These are phyloP conservation scores for Pythium volutum DNA, from an alignment of 352 stramenopile species.

Conservation along the genomic window DNA sequence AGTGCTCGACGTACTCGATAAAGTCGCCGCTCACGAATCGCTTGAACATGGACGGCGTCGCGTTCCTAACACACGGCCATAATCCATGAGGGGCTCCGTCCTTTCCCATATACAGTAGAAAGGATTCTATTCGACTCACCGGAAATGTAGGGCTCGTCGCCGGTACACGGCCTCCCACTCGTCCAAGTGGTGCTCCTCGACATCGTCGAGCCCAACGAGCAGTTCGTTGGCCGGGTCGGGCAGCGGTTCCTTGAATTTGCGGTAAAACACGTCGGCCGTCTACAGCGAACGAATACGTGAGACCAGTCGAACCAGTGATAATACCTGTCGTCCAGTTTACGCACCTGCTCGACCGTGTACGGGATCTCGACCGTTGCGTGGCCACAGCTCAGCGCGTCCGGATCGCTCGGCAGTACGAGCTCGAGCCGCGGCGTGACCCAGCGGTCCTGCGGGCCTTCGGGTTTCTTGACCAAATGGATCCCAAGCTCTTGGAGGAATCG, in stretches of 20 bases:
- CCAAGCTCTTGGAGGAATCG: conserved; percentile 36
- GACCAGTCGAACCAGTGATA: neutral
- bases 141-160: conserved; percentile 54
- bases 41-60: conserved; percentile 72
- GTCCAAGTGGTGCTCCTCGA: conserved; percentile 49
- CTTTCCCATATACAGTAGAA: neutral
- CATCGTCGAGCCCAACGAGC: conserved; percentile 36
- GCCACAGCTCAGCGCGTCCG: conserved; percentile 46
- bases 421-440: conserved; percentile 32
- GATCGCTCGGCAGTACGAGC: conserved; percentile 37
- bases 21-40: conserved; percentile 69
- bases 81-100: neutral
- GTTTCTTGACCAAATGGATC: conserved; percentile 38
- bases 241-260: conserved; percentile 77
- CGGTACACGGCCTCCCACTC: conserved; percentile 62
- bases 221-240: conserved; percentile 58
- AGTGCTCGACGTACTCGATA: conserved; percentile 76
- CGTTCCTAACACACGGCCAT: conserved; percentile 41
- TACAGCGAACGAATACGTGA: conserved; percentile 16
- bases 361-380: conserved; percentile 42
- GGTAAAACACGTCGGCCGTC: conserved; percentile 69
- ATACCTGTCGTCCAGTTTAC: neutral
- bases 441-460: conserved; percentile 13
- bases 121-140: conserved; percentile 20
- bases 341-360: conserved; percentile 64